Evolutionary conservation across 2,329 filamentous ascomycete genomes (phyloP).

Genomic region (Alternaria arbusti): DNA sequence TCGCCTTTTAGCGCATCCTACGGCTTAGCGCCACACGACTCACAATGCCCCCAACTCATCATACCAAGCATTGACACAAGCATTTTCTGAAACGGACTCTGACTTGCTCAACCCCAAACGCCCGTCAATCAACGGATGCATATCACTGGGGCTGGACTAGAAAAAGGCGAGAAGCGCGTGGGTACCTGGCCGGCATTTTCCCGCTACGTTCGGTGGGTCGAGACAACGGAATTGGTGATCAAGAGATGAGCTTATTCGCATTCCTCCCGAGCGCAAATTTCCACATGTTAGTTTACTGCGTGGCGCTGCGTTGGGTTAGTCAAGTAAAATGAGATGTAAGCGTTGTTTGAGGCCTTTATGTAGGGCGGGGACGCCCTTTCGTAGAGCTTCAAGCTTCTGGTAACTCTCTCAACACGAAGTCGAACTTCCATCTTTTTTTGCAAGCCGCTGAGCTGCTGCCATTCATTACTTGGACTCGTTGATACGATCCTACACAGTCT

Average conservation of each 20-base stretch:
- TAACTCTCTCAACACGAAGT: conserved; percentile 13
- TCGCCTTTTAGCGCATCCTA: conserved; percentile 33
- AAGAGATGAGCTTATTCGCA: conserved; percentile 26
- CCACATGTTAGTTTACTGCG: conserved; percentile 13
- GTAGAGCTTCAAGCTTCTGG: conserved; percentile 11
- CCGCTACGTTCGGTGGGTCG: not conserved
- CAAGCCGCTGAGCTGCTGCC: conserved; percentile 40
- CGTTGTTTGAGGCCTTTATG: conserved; percentile 17
- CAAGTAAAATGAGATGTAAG: conserved; percentile 23
- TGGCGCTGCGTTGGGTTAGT: conserved; percentile 16
- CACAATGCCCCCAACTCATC: conserved; percentile 8
- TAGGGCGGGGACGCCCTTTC: conserved; percentile 16
- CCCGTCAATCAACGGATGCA: not conserved
- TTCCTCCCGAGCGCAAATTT: conserved; percentile 23
- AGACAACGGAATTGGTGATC: conserved; percentile 5
- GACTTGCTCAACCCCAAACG: conserved; percentile 9
- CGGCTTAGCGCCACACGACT: conserved; percentile 19
- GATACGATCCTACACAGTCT: conserved; percentile 9
- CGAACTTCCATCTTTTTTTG: conserved; percentile 21
- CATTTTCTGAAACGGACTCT: conserved; percentile 17
- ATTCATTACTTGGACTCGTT: conserved; percentile 25
- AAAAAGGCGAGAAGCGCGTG: conserved; percentile 9
- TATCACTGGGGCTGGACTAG: conserved; percentile 8
- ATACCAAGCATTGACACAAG: conserved; percentile 22
- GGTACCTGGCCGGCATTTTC: not conserved